Conservation (phyloP, 768 basidiomycete genomes). For the Hortiboletus campestris region DNA sequence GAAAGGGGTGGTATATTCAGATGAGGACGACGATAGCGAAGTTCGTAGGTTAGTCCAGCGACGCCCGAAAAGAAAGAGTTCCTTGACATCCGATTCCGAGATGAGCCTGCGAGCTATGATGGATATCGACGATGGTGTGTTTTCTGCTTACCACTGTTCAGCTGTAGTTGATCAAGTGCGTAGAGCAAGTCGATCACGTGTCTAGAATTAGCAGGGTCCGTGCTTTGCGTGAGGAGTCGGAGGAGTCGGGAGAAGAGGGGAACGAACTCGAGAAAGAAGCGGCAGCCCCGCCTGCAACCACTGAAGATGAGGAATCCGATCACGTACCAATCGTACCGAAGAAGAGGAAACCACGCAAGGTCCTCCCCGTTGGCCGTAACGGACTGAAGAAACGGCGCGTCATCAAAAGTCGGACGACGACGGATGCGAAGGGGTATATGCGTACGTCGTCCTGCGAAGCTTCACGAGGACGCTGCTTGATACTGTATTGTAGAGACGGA, state of each 20-base stretch:
- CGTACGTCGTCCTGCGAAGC: constrained; percentile 41
- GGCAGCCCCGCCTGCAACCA: constrained; percentile 26
- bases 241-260: constrained; percentile 24
- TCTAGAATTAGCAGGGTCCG: constrained; percentile 17
- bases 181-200: constrained; percentile 28
- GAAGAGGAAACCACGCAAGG: constrained; percentile 50
- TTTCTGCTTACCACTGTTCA: constrained; percentile 19
- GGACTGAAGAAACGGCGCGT: constrained; percentile 74
- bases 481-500: constrained; percentile 51
- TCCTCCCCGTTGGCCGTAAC: constrained; percentile 71
- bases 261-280: constrained; percentile 35
- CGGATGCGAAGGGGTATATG: constrained; percentile 71
- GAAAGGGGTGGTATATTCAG: constrained; percentile 53
- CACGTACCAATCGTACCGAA: constrained; percentile 35
- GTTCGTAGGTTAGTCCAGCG: constrained; percentile 21
- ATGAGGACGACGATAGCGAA: constrained; percentile 51
- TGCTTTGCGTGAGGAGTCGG: constrained; percentile 23
- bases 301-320: constrained; percentile 29
- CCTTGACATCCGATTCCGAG: constrained; percentile 43
- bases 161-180: neutral
- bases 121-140: constrained; percentile 74
- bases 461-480: neutral
- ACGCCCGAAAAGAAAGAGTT: constrained; percentile 34
- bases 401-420: constrained; percentile 51
- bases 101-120: constrained; percentile 57